phyloP scores from a whole-genome alignment of 441 rosid genomes.

The Populus hybrid region DNA sequence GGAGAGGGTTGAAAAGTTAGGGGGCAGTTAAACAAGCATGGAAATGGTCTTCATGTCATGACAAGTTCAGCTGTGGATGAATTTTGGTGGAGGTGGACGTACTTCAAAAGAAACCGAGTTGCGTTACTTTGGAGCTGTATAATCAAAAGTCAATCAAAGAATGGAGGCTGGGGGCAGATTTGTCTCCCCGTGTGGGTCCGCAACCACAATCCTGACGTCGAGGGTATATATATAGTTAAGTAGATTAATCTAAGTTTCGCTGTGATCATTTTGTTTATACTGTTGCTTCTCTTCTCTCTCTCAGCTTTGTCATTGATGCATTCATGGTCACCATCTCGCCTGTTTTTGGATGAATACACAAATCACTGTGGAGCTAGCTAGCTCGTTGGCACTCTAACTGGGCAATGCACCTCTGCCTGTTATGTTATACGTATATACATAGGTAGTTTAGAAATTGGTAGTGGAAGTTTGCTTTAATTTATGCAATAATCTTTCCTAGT shows the following conservation, averaged over 20 bases:
- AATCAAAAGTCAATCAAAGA: neutral
- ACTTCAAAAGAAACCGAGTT: slow-evolving; percentile 42
- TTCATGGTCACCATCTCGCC: neutral
- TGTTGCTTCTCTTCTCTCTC: neutral
- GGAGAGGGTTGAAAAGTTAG: neutral
- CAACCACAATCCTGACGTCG: neutral
- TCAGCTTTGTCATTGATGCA: neutral
- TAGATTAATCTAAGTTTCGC: neutral
- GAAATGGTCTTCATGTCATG: slow-evolving; percentile 31
- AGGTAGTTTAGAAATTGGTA: neutral
- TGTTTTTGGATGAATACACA: neutral
- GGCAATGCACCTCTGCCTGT: neutral
- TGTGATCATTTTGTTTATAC: neutral
- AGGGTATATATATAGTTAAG: neutral
- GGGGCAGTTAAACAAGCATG: slow-evolving; percentile 40
- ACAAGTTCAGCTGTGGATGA: neutral
- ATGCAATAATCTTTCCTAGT: neutral
- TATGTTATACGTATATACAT: neutral
- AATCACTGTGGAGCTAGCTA: neutral
- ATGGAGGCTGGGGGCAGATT: neutral
- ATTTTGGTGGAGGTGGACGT: slow-evolving; percentile 3
- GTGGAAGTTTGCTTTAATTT: neutral
- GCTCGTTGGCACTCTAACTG: neutral
- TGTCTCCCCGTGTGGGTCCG: neutral
- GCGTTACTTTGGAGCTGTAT: slow-evolving; percentile 29